These are phyloP conservation scores for Macrolepiota albuminosa DNA, from an alignment of 768 basidiomycete species.

Conservation along the genomic window DNA sequence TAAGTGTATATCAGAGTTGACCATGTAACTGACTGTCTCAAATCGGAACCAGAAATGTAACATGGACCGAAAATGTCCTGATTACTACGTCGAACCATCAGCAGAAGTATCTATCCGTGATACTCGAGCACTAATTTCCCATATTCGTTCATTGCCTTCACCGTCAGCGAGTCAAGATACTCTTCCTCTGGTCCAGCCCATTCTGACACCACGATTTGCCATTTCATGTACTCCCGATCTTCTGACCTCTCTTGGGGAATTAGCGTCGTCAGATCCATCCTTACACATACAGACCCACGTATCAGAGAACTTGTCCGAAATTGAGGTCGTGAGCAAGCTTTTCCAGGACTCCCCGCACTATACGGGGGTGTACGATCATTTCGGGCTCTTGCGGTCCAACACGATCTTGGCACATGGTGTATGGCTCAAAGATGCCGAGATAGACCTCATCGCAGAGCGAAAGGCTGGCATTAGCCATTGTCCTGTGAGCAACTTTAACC, in stretches of 20 bases:
- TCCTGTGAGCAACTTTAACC: constrained; percentile 90
- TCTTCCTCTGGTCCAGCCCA: constrained; percentile 73
- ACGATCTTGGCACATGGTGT: constrained; percentile 90
- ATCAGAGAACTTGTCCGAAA: constrained; percentile 76
- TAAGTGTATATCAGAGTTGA: constrained; percentile 30
- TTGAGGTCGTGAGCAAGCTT: constrained; percentile 56
- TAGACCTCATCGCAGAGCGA: constrained; percentile 60
- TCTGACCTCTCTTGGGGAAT: constrained; percentile 51
- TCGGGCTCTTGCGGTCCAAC: constrained; percentile 67
- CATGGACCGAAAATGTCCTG: constrained; percentile 74
- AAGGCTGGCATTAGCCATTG: constrained; percentile 86
- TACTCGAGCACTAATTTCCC: constrained; percentile 59
- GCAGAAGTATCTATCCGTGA: constrained; percentile 51
- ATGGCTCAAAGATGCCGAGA: constrained; percentile 69
- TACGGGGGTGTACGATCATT: constrained; percentile 77
- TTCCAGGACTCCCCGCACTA: constrained; percentile 69
- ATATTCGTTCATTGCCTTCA: constrained; percentile 58
- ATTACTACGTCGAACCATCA: constrained; percentile 66
- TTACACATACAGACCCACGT: constrained; percentile 92
- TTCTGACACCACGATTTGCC: constrained; percentile 95
- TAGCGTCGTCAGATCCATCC: constrained; percentile 53
- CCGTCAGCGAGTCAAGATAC: constrained; percentile 20
- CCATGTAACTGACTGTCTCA: not conserved
- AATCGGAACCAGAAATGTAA: constrained; percentile 68
- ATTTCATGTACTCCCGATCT: constrained; percentile 80